Evolutionary conservation across 2,329 filamentous ascomycete species (phyloP), one percentile per base, ranked within the genome.

Genomic region (Ophiostoma sp.): DNA sequence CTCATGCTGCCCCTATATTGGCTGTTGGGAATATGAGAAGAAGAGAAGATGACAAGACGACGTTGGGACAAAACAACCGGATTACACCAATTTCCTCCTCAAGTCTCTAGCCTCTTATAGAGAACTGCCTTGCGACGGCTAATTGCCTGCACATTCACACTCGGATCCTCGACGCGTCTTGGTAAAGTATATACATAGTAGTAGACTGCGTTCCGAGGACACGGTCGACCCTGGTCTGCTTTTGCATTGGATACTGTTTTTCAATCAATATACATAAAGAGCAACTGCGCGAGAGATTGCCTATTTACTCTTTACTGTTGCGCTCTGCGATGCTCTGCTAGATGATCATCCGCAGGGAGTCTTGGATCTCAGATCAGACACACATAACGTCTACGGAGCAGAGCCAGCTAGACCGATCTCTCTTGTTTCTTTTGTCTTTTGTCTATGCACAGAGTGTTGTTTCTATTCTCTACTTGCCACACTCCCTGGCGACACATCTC

Each of bases 161-260:
- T 48, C 17, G 2, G n/a, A 57, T 27, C 10, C 23, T 27, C 23
- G 52, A 57, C 52, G 52, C 52, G 52, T 48, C 44, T 7, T 44
- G 15, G 39, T 41, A 41, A 41, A 41, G 13, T n/a, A n/a, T n/a
- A n/a, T n/a, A n/a, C n/a, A n/a, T n/a, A n/a, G n/a, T n/a, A n/a
- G n/a, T 57, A 57, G 23, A 57, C 27, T 57, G 52, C 10, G 52
- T 57, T 57, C 52, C 52, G 52, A 27, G 23, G 27, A 15, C 23
- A 27, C 52, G 52, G 52, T 57, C 52, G 52, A 57, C 52, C 52
- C 52, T 57, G 52, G 52, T 57, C 52, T 57, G 52, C 52, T 57
- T 41, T 41, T 5, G 17, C 27, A 31, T 31, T 31, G 27, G 27
- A 31, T 3, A 31, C 27, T 31, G 44, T 20, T 48, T 48, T 54